A percentile compares a stretch with the other conserved stretches of the same genome.
These are phyloP conservation scores for Neonectria coccinea DNA, from an alignment of 2,329 filamentous ascomycete species.

Conservation along the genomic window DNA sequence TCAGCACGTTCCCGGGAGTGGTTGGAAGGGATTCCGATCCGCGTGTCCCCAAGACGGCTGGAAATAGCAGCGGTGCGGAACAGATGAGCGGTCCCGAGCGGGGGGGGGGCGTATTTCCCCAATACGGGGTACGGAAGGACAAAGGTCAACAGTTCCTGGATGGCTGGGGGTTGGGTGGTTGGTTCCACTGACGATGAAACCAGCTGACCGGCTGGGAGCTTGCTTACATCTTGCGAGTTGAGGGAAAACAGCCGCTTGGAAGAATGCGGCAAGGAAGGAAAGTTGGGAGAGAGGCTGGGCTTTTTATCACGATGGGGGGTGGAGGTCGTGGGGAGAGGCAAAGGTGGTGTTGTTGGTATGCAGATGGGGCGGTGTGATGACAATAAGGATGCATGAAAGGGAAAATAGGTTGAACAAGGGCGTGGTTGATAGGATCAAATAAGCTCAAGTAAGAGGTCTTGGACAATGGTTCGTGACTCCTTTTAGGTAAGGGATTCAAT, in stretches of 20 bases:
- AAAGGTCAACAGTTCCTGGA: background rate
- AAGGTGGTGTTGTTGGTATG: slow-evolving; percentile 7
- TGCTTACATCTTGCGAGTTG: background rate
- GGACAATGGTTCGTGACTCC: background rate
- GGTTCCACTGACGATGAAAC: background rate
- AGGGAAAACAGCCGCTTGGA: background rate
- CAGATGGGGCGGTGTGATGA: slow-evolving; percentile 11
- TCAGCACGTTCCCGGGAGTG: slow-evolving; percentile 9
- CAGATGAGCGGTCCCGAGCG: slow-evolving; percentile 7
- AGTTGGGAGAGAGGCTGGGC: slow-evolving; percentile 5
- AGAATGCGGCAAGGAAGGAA: background rate
- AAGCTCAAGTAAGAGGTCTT: background rate
- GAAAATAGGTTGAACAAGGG: background rate
- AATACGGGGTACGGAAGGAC: slow-evolving; percentile 17
- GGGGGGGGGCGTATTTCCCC: slow-evolving; percentile 5
- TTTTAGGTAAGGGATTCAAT: background rate
- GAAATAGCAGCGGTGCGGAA: slow-evolving; percentile 7
- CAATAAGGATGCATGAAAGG: slow-evolving; percentile 2
- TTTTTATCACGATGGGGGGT: background rate
- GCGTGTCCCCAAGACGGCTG: background rate
- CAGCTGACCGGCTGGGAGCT: background rate
- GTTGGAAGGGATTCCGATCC: slow-evolving; percentile 10
- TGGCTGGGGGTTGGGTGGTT: background rate
- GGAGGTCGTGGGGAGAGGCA: slow-evolving; percentile 12
- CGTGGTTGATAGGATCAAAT: background rate